phyloP scores from a whole-genome alignment of 164 flowering plant genomes.

The Annona cherimola region DNA sequence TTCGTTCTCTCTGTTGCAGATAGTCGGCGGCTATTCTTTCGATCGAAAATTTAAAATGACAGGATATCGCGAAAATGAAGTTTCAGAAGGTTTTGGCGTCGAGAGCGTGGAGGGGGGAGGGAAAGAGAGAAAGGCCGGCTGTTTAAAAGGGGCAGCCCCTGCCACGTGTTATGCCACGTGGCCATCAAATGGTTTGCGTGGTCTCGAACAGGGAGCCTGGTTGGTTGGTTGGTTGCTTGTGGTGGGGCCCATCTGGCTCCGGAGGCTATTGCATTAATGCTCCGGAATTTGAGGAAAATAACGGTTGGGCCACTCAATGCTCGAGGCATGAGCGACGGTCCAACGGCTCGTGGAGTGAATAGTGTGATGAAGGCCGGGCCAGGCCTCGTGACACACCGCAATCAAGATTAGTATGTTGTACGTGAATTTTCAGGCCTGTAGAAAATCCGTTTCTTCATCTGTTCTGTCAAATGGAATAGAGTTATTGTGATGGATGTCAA shows the following conservation, averaged over 20 bases:
- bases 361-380: too few species aligned
- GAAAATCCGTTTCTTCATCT: too few species aligned
- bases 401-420: too few species aligned
- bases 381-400: too few species aligned
- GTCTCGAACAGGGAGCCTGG: background rate
- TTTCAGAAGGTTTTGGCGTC: background rate
- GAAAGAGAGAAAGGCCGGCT: background rate
- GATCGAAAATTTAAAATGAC: background rate
- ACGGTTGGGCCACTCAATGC: background rate
- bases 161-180: background rate
- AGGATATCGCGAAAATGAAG: background rate
- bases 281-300: background rate
- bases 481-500: too few species aligned
- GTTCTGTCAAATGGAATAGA: too few species aligned
- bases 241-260: background rate
- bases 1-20: constrained; percentile 8
- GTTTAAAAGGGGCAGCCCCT: too few species aligned
- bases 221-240: background rate
- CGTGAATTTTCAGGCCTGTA: too few species aligned
- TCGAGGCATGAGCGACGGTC: background rate
- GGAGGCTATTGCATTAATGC: background rate
- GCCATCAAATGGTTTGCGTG: background rate
- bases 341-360: too few species aligned
- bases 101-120: too few species aligned
- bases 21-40: background rate